Conservation (phyloP, 257 asterid species). For the Verbascum thapsus region DNA sequence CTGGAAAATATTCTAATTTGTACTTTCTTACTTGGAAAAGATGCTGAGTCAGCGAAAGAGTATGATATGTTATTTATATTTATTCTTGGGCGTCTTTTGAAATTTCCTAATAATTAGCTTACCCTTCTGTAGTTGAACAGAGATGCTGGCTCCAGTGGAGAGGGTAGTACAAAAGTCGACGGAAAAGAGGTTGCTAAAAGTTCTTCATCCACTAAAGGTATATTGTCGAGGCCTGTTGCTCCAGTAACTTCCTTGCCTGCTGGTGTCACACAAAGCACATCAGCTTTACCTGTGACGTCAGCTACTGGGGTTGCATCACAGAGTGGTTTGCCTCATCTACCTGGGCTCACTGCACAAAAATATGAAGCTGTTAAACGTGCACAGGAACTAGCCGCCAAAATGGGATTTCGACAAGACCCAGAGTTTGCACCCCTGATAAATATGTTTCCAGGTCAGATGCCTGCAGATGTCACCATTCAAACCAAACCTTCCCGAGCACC, state of each 20-base stretch:
- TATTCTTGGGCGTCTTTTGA: slow-evolving; percentile 18
- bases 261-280: slow-evolving; percentile 35
- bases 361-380: slow-evolving; percentile 87
- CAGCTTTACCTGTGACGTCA: slow-evolving; percentile 35
- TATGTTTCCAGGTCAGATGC: slow-evolving; percentile 91
- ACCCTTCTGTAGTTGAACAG: slow-evolving; percentile 58
- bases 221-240: slow-evolving; percentile 38
- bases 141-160: slow-evolving; percentile 49
- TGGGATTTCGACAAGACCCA: slow-evolving; percentile 94
- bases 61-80: background rate
- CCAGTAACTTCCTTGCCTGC: slow-evolving; percentile 36
- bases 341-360: slow-evolving; percentile 73
- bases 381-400: slow-evolving; percentile 86
- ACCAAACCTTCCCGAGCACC: slow-evolving; percentile 93
- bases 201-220: slow-evolving; percentile 42
- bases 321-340: slow-evolving; percentile 66
- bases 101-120: slow-evolving; percentile 3
- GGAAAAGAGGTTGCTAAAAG: slow-evolving; percentile 42
- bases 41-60: slow-evolving; percentile 6
- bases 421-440: slow-evolving; percentile 82
- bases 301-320: slow-evolving; percentile 41
- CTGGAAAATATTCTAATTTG: background rate
- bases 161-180: slow-evolving; percentile 48
- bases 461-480: slow-evolving; percentile 70
- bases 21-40: slow-evolving; percentile 4